Base-by-base conservation (phyloP, 768 basidiomycete genomes). In the Rhizopogon vinicolor region DNA sequence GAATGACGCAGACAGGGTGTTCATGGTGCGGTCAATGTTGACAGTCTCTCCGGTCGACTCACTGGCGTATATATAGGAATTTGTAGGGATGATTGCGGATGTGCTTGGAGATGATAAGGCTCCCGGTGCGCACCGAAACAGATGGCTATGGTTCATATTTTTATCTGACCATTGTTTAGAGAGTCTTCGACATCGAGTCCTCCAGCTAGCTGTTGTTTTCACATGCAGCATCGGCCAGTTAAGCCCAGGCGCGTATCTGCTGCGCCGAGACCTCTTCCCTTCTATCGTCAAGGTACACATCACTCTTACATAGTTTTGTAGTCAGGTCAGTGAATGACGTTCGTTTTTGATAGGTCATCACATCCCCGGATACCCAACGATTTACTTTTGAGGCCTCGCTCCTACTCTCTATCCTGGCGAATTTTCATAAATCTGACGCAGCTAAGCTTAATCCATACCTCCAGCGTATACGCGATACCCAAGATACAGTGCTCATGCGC, bases 371-470 rank as follows among this genome's bases (percentile, higher is more conserved):
- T 19, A 86, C 79, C 4, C 77, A 79, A 58, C 72, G 75, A 48
- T 85, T 71, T 63, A 76, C 83, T 0, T 83, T 85, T 52, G 85
- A 87, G 62, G 81, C 83, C 1, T 69, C 76, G 0, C 70, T 87
- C 6, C 69, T 89, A 6, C 74, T 87, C n/a, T 74, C 81, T 10
- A 68, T 87, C 35, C 76, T 89, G 2, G 82, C 82, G 52, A 87
- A 86, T 61, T 89, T 83, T 64, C 87, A 88, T 65, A 86, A 83
- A 62, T 85, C 85, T 0, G 86, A 87, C 62, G 85, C 84, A 9
- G 81, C 84, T 9, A 85, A 79, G 58, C 75, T 86, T 40, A 89
- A 89, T 65, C 81, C 81, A 1, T 88, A 86, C 62, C 72, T 87
- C 8, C 77, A 77, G 25, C 72, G 74, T 25, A 80, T 88, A 29